These are phyloP conservation scores for Akanthomyces dipterigenus DNA, from an alignment of 2,329 filamentous ascomycete genomes.

Conservation along the genomic window DNA sequence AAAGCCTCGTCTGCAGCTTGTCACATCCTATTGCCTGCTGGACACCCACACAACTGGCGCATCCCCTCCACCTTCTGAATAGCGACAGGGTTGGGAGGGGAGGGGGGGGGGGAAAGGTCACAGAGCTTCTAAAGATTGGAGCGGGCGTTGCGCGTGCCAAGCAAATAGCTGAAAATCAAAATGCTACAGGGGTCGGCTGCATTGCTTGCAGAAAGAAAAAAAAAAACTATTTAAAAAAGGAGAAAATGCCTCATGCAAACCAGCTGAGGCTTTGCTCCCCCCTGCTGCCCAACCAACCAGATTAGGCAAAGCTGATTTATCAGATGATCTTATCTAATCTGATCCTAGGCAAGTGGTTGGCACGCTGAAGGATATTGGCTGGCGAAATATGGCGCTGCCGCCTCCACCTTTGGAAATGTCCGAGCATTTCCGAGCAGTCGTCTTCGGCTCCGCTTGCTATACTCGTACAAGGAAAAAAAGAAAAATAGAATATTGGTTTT, in stretches of 20 bases:
- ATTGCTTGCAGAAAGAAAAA: no score
- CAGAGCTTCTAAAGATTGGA: background rate
- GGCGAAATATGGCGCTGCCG: no score
- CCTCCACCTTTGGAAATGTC: background rate
- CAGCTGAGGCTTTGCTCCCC: background rate
- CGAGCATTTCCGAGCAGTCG: background rate
- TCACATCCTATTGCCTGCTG: background rate
- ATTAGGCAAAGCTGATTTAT: background rate
- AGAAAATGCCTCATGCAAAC: background rate
- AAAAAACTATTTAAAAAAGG: background rate
- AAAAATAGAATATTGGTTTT: background rate
- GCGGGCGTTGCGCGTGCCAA: background rate
- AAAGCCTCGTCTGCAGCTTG: background rate
- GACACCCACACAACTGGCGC: background rate
- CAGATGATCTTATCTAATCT: slow-evolving; percentile 2
- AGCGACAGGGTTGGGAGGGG: no score
- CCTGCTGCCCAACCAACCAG: background rate
- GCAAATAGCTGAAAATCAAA: background rate
- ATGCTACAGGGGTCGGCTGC: background rate
- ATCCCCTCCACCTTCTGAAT: background rate
- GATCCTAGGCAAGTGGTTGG: background rate
- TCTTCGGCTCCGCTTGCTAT: background rate
- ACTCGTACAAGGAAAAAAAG: no score
- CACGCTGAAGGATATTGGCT: background rate
- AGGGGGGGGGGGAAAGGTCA: background rate